Evolutionary conservation across 495 filamentous ascomycete species (phyloP), one percentile per base, ranked within the genome.

Genomic region (Podospora tetraspora): DNA sequence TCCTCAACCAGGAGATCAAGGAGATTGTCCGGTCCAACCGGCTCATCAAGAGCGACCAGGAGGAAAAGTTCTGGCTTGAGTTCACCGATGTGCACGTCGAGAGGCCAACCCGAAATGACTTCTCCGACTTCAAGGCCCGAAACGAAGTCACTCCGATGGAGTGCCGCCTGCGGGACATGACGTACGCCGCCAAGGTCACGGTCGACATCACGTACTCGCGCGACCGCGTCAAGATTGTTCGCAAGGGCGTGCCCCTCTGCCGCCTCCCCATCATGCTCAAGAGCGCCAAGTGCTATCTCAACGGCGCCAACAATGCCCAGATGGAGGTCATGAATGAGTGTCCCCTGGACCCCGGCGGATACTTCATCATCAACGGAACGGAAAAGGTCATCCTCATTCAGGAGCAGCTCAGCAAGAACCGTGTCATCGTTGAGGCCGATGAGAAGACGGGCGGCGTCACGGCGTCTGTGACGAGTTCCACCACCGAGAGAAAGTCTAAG

Each of bases 351-450:
- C 95, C 96, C 1, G 95, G 95, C 65, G 95, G 95, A 29, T 99
- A 99, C 78, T 99, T 99, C 74, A 92, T 93, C 68, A 87, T 92
- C 60, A 86, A 88, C 70, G 90, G 90, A 10, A 91, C 90, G 61
- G 95, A 99, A 73, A 98, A 98, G 82, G 95, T 98, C 62, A 98
- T 99, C 74, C 85, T 99, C 16, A 94, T 98, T 37, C 95, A 98
- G 77, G 95, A 99, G 72, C 95, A 98, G 78, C 81, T 98, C 75
- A 98, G 94, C 84, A 98, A 98, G 83, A 99, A 99, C 79, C 86
- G 95, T 81, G 92, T 98, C 68, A 97, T 99, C 74, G 93, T 99
- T 10, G 96, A 99, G 78, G 87, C 90, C 57, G 92, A 95, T 73
- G 85, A 88, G 4, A 94, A 94, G 76, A 97, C 96, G 70, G 90